Evolutionary conservation across 306 rosid species (phyloP), one percentile per base, ranked within the genome.

Genomic region (Styphnolobium japonicum): DNA sequence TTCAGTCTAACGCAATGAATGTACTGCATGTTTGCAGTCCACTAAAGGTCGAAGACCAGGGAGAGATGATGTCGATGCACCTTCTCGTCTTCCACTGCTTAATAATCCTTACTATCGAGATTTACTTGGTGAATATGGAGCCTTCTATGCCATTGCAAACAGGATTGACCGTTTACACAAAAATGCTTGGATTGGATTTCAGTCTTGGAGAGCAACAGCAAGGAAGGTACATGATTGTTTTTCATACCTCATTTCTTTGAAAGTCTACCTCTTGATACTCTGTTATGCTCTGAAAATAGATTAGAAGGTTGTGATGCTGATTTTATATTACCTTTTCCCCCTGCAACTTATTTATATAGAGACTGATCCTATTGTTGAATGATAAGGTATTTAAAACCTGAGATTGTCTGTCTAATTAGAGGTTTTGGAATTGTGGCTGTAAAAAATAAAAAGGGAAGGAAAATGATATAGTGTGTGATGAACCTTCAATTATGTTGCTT

Each of bases 141-240:
- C 98, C 64, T 87, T 93, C 85, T 93, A 93, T 80, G 94, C 97
- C 34, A 88, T 96, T 75, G 97, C 99, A 33, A 90, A 96, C 78
- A 82, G 84, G 84, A 84, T 93, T 27, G 99, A 96, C 82, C 93
- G 94, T n/a, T 31, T 96, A 64, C 98, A 96, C 88, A 96, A 78
- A 87, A 96, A 92, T 86, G 92, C 98, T 22, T 96, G 99, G 99
- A 93, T 96, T 40, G 99, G 99, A 77, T 96, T 96, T 87, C 97
- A 89, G 60, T 96, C 99, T 64, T 96, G 99, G 99, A 91, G 99
- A 85, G 94, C 96, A 52, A 93, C 97, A 36, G 99, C 97, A 25
- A 89, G 86, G 91, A 96, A 90, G 97, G 98, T 93, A 74, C 72
- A 73, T 76, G 52, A 48, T 25, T 45, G 46, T 45, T 64, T 67